A percentile compares a stretch with the other conserved stretches of the same genome.
Evolutionary conservation across 805 yeast genomes (phyloP).

Genomic region (Candida germanica): DNA sequence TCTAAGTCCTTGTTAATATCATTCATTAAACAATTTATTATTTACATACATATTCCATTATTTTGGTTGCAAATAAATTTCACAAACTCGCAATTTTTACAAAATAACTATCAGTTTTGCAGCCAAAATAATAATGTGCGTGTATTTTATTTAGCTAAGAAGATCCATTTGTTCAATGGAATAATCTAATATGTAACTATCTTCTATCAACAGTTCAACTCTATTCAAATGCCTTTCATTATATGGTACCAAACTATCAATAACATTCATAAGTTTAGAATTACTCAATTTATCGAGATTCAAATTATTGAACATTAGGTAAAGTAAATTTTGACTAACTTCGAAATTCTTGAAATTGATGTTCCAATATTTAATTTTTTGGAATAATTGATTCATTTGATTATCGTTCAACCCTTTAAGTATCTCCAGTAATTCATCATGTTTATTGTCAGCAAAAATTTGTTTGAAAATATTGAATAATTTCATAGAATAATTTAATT

Average conservation of each 20-base stretch:
- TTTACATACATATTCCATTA: constrained; percentile 4
- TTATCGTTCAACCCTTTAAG: constrained; percentile 56
- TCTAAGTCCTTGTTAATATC: no score
- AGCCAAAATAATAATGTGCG: constrained; percentile 6
- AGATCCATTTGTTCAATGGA: constrained; percentile 71
- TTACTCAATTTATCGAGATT: constrained; percentile 55
- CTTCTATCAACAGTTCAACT: constrained; percentile 76
- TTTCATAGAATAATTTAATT: constrained; percentile 87
- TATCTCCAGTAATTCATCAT: constrained; percentile 58
- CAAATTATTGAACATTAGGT: constrained; percentile 57
- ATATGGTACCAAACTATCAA: constrained; percentile 83
- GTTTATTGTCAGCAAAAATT: constrained; percentile 51
- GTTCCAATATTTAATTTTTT: constrained; percentile 91
- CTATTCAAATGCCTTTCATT: constrained; percentile 81
- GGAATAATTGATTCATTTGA: constrained; percentile 59
- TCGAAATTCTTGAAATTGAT: constrained; percentile 78
- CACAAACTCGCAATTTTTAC: background rate
- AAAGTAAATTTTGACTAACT: constrained; percentile 74
- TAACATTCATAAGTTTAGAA: constrained; percentile 61
- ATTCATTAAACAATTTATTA: background rate
- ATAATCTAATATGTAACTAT: constrained; percentile 81
- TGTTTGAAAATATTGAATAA: constrained; percentile 72
- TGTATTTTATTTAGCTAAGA: constrained; percentile 2
- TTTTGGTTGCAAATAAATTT: background rate
- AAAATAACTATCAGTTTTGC: background rate